Evolutionary conservation across 371 early-diverging fungal genomes (phyloP).

Genomic region (Mortierella sp.): DNA sequence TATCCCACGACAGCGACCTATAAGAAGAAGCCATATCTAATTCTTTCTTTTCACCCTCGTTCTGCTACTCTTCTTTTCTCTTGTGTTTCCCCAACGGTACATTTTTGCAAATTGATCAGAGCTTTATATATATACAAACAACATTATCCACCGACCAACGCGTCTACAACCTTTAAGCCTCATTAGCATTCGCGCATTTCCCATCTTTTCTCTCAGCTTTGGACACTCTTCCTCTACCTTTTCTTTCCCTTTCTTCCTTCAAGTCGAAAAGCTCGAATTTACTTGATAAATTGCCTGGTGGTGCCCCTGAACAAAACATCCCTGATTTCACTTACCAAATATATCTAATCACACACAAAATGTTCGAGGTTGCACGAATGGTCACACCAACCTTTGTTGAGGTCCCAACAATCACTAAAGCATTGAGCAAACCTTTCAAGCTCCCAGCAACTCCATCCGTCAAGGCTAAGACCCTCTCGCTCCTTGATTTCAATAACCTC

Average conservation of each 20-base stretch:
- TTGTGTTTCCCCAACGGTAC: background rate
- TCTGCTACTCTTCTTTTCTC: background rate
- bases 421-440: background rate
- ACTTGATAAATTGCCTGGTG: no score
- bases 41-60: background rate
- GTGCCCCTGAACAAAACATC: background rate
- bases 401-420: constrained; percentile 5
- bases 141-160: no score
- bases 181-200: no score
- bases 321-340: background rate
- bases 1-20: background rate
- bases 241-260: no score
- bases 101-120: background rate
- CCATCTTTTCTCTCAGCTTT: no score
- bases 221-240: no score
- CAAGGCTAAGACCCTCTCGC: constrained; percentile 41
- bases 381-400: constrained; percentile 34
- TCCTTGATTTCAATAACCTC: constrained; percentile 34
- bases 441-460: background rate
- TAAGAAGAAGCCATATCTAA: background rate
- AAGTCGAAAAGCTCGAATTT: no score
- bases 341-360: constrained; percentile 4
- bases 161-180: no score
- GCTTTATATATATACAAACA: background rate
- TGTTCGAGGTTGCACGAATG: constrained; percentile 26